Percentiles rank a stretch among this genome's conserved stretches.
Evolutionary conservation across 1,284 basidiomycete species (phyloP).

Genomic region (Ustilago esculenta): DNA sequence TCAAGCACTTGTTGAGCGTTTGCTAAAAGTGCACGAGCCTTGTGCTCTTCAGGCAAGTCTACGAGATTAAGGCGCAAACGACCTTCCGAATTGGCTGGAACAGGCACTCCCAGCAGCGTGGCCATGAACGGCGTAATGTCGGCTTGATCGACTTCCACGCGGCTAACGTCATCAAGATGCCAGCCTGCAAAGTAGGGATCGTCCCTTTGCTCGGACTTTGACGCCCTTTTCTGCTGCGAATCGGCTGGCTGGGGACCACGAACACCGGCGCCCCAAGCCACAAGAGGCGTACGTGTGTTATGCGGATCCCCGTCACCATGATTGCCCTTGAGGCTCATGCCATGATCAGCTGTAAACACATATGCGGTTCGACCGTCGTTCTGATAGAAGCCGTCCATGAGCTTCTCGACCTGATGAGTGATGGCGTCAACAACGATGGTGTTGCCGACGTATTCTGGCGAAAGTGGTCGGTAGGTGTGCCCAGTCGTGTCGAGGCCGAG

Average conservation of each 20-base stretch:
- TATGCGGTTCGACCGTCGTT: constrained; percentile 75
- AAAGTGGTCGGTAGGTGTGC: constrained; percentile 86
- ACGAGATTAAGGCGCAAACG: constrained; percentile 65
- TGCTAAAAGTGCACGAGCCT: constrained; percentile 74
- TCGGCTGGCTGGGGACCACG: constrained; percentile 22
- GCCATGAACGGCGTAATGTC: constrained; percentile 82
- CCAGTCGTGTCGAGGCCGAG: constrained; percentile 88
- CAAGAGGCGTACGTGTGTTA: constrained; percentile 83
- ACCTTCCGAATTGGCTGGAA: constrained; percentile 68
- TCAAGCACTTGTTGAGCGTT: constrained; percentile 82
- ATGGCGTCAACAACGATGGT: constrained; percentile 83
- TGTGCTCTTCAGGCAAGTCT: constrained; percentile 67
- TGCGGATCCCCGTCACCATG: constrained; percentile 91
- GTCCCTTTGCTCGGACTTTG: constrained; percentile 5
- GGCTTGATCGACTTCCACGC: constrained; percentile 78
- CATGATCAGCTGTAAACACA: constrained; percentile 88
- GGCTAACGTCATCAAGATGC: constrained; percentile 43
- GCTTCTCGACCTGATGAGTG: constrained; percentile 75
- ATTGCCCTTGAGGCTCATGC: constrained; percentile 88
- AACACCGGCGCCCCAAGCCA: constrained; percentile 82
- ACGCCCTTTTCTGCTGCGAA: constrained; percentile 3
- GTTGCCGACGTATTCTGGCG: constrained; percentile 86
- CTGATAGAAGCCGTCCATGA: constrained; percentile 75
- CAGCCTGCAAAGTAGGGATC: constrained; percentile 57
- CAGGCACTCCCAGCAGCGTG: constrained; percentile 49